Conservation (phyloP, 1,284 basidiomycete genomes). For the Malassezia sympodialis region DNA sequence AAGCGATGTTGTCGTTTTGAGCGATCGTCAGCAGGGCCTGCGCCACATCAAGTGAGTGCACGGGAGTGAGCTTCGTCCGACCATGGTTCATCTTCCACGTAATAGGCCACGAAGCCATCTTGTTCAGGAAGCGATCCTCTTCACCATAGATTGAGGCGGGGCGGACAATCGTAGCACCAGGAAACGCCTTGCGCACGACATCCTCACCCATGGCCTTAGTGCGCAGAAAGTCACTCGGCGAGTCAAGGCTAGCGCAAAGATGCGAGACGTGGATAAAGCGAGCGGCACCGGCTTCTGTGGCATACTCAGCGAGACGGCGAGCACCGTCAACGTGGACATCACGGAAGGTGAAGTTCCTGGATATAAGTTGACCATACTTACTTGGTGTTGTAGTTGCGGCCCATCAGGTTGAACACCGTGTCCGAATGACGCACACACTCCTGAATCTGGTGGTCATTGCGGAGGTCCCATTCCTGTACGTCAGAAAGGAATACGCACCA, state of each 20-base stretch:
- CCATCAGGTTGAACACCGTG: conserved; percentile 87
- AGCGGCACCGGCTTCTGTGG: conserved; percentile 65
- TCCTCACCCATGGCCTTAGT: conserved; percentile 85
- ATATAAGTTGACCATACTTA: conserved; percentile 38
- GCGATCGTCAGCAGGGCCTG: conserved; percentile 76
- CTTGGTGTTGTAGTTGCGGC: conserved; percentile 85
- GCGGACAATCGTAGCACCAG: conserved; percentile 76
- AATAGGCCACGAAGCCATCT: conserved; percentile 65
- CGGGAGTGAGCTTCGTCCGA: conserved; percentile 75
- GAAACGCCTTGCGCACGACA: conserved; percentile 73
- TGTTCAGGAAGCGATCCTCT: conserved; percentile 89
- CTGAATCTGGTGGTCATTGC: conserved; percentile 75
- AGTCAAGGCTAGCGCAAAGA: conserved; percentile 73
- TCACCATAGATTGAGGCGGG: conserved; percentile 79
- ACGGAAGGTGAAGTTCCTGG: conserved; percentile 69
- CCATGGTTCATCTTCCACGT: conserved; percentile 87
- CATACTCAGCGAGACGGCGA: conserved; percentile 63
- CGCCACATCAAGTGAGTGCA: conserved; percentile 88
- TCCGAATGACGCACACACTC: conserved; percentile 93
- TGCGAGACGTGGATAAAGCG: conserved; percentile 92
- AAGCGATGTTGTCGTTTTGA: conserved; percentile 56
- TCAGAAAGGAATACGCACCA: conserved; percentile 49
- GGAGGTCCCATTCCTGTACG: conserved; percentile 71
- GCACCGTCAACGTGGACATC: conserved; percentile 68
- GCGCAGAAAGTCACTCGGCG: conserved; percentile 72